Evolutionary conservation across 2,329 filamentous ascomycete genomes (phyloP).

Genomic region (Ophiostoma piceae): DNA sequence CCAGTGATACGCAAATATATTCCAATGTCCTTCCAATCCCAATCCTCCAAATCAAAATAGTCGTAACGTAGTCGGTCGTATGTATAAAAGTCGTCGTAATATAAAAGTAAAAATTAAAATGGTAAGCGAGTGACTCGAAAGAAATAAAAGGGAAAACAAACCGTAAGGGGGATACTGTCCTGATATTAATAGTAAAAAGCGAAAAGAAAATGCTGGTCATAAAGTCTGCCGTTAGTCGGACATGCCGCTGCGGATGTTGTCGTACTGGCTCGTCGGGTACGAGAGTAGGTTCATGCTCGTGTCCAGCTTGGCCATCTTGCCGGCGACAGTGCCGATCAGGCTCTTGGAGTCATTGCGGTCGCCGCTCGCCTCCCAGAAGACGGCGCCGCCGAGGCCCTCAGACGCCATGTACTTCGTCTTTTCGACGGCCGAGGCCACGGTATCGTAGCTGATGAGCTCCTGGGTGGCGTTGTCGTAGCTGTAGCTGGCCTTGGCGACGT

Average conservation of each 20-base stretch:
- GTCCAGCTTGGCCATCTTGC: conserved; percentile 49
- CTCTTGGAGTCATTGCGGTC: conserved; percentile 56
- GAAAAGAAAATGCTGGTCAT: not conserved
- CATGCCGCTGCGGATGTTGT: conserved; percentile 43
- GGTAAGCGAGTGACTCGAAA: conserved; percentile 5
- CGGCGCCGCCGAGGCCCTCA: conserved; percentile 63
- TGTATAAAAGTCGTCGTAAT: not conserved
- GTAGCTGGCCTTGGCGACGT: conserved; percentile 59
- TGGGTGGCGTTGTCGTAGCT: conserved; percentile 57
- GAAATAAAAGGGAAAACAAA: not conserved
- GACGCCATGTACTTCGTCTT: conserved; percentile 63
- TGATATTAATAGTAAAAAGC: not conserved
- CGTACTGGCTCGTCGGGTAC: conserved; percentile 54
- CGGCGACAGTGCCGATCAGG: conserved; percentile 51
- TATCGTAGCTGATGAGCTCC: conserved; percentile 69
- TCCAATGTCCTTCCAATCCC: not conserved
- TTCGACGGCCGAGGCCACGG: conserved; percentile 49
- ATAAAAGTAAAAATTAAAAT: not conserved
- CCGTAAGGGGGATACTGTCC: not conserved
- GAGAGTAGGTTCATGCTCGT: conserved; percentile 46
- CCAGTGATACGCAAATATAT: not conserved
- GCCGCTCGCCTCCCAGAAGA: conserved; percentile 80
- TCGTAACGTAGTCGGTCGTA: not conserved
- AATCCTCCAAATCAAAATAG: not conserved
- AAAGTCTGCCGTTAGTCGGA: not conserved